Conservation (phyloP, 306 rosid genomes). For the Biancaea sappan region DNA sequence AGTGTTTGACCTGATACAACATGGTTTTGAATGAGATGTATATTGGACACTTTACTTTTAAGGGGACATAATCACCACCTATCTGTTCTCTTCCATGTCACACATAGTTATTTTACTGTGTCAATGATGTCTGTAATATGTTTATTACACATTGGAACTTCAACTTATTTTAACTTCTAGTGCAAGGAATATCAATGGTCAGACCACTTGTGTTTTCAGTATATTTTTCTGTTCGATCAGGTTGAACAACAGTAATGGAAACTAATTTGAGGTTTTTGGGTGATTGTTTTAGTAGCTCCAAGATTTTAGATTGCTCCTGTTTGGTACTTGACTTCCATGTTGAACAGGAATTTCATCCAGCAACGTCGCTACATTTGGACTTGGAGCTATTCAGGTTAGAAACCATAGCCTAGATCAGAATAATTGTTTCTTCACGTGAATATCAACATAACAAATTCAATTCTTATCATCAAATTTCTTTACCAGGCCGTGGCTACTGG, state of each 20-base stretch:
- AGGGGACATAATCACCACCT: constrained; percentile 3
- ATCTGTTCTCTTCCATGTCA: not conserved
- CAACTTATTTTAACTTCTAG: not conserved
- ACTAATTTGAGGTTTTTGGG: constrained; percentile 15
- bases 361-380: constrained; percentile 65
- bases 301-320: constrained; percentile 23
- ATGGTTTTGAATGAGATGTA: constrained; percentile 23
- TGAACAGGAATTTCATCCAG: constrained; percentile 71
- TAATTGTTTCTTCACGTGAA: not conserved
- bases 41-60: not conserved
- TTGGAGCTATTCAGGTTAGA: constrained; percentile 75
- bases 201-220: not conserved
- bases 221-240: not conserved
- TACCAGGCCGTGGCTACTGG: constrained; percentile 70
- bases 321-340: constrained; percentile 33
- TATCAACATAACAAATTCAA: constrained; percentile 13
- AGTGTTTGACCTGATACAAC: not conserved
- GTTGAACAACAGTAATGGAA: constrained; percentile 24
- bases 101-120: not conserved
- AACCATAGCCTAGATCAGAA: constrained; percentile 1
- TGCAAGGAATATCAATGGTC: not conserved
- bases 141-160: not conserved
- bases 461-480: constrained; percentile 23
- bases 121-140: not conserved
- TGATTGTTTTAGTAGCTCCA: not conserved